Evolutionary conservation across 192 early-diverging fungal species (phyloP), one percentile per base, ranked within the genome.

Genomic region (Backusella sp.): DNA sequence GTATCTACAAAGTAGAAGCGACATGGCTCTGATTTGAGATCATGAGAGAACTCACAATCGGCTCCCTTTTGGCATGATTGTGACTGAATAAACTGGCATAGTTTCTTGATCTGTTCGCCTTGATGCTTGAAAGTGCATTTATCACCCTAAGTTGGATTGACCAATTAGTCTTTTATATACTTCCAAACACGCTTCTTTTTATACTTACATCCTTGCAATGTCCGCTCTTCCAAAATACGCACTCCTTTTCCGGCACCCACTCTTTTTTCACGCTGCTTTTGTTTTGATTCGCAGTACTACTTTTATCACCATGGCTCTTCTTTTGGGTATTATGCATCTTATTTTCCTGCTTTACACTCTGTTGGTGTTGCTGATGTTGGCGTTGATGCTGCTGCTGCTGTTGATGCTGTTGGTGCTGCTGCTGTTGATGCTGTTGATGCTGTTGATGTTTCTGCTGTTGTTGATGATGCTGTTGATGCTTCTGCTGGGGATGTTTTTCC

Each of bases 21-120:
- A 52, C 83, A 84, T 12, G 82, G 77, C n/a, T 79, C 72, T 30
- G 65, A 1, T 37, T 74, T 77, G 6, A 79, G 36, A 37, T 83
- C 79, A 77, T 80, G 79, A n/a, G 70, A 59, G 36, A 73, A 77
- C 0, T 21, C 15, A 30, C 79, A 80, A 11, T 73, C 19, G 5
- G 21, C 37, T 4, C 79, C 79, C 28, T 76, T 72, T 39, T 30
- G 2, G 32, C 79, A 80, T n/a, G 74, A 77, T 1, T 68, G 44
- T 1, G 62, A 73, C n/a, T 77, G 73, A 67, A 77, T 77, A 17
- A 68, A 76, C 15, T 56, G 68, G 35, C 79, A 80, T 8, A 80
- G 37, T 14, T 26, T 34, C 14, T n/a, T 21, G 12, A 21, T 26
- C 4, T 46, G 72, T 39, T 67, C 15, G 1, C 49, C 62, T 15